These are phyloP conservation scores for Lichtheimia ornata DNA, from an alignment of 371 early-diverging fungal species.

Conservation along the genomic window DNA sequence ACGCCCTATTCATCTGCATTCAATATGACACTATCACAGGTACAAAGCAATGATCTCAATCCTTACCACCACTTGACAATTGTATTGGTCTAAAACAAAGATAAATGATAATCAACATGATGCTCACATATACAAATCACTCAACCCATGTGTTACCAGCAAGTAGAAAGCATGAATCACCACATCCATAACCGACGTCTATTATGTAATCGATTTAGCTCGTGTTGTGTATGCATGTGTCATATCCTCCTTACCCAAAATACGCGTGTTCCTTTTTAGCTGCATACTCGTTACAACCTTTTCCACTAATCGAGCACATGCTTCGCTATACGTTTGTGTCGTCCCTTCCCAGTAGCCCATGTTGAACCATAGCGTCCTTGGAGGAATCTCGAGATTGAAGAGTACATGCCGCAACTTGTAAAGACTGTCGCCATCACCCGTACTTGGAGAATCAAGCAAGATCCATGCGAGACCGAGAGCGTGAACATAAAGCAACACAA, in stretches of 20 bases:
- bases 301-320: constrained; percentile 31
- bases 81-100: constrained; percentile 21
- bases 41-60: background rate
- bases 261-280: background rate
- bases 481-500: constrained; percentile 28
- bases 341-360: constrained; percentile 44
- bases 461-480: constrained; percentile 24
- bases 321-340: constrained; percentile 24
- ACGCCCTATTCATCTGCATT: constrained; percentile 33
- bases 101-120: background rate
- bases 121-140: background rate
- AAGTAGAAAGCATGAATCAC: constrained; percentile 47
- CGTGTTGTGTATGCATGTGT: background rate
- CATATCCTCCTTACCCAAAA: constrained; percentile 29
- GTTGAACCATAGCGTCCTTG: constrained; percentile 48
- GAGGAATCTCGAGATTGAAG: constrained; percentile 37
- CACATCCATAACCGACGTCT: constrained; percentile 59
- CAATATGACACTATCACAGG: too few species aligned
- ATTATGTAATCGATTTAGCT: background rate
- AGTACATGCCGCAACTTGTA: constrained; percentile 37
- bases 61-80: constrained; percentile 33
- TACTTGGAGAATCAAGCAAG: background rate
- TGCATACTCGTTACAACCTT: constrained; percentile 11
- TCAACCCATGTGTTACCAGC: constrained; percentile 24
- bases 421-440: constrained; percentile 15